These are phyloP conservation scores for Tuber brumale DNA, from an alignment of 495 filamentous ascomycete species.

Conservation along the genomic window DNA sequence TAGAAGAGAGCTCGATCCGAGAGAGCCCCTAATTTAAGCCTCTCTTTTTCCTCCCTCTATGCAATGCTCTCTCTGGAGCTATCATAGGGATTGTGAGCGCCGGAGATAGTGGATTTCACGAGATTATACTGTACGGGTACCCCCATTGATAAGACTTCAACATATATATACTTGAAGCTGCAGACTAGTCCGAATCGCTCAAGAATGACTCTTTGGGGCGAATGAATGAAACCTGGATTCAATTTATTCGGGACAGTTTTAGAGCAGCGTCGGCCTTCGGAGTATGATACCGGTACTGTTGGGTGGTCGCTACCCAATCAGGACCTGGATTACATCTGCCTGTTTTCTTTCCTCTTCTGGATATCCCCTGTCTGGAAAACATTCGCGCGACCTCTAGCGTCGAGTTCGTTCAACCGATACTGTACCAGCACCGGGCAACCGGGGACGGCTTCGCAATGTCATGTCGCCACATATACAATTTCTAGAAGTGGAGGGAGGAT, in stretches of 20 bases:
- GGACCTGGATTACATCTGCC: conserved; percentile 53
- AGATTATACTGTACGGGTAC: too few species aligned
- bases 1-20: conserved; percentile 34
- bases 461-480: conserved; percentile 54
- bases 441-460: conserved; percentile 55
- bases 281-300: conserved; percentile 46
- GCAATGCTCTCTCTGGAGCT: conserved; percentile 57
- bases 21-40: too few species aligned
- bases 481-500: conserved; percentile 47
- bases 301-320: conserved; percentile 50
- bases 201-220: too few species aligned
- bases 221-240: too few species aligned
- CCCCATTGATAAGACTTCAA: too few species aligned
- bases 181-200: too few species aligned
- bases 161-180: too few species aligned
- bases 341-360: conserved; percentile 50
- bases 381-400: conserved; percentile 56
- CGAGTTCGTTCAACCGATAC: conserved; percentile 60
- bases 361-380: conserved; percentile 55
- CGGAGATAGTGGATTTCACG: too few species aligned
- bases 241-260: too few species aligned
- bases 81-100: conserved; percentile 54
- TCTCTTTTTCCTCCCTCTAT: conserved; percentile 32
- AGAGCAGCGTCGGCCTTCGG: too few species aligned
- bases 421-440: conserved; percentile 53